phyloP scores from a whole-genome alignment of 1,139 yeast species.

The Saccharomyces hybrid region DNA sequence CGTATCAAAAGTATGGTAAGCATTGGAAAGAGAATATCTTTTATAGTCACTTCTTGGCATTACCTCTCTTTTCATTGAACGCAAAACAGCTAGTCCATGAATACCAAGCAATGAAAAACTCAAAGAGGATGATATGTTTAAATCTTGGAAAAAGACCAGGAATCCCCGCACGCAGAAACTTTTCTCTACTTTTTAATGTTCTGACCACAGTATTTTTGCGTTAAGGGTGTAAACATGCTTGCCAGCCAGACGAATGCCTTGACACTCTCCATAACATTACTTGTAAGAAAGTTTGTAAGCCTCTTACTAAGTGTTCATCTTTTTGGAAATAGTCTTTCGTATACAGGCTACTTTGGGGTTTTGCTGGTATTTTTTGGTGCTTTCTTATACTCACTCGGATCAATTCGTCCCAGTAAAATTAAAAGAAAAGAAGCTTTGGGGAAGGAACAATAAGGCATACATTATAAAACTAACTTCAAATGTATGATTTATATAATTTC shows the following conservation, averaged over 20 bases:
- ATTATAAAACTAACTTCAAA: not conserved
- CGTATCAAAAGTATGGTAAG: slow-evolving; percentile 44
- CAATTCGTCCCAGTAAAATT: not conserved
- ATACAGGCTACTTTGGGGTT: slow-evolving; percentile 41
- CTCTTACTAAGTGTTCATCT: slow-evolving; percentile 46
- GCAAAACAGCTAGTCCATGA: slow-evolving; percentile 20
- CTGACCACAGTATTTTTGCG: slow-evolving; percentile 60
- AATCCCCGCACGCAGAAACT: slow-evolving; percentile 7
- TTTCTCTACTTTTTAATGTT: slow-evolving; percentile 38
- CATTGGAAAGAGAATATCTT: slow-evolving; percentile 62
- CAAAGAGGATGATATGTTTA: slow-evolving; percentile 6
- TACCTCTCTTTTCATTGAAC: slow-evolving; percentile 47
- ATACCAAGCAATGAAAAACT: slow-evolving; percentile 11
- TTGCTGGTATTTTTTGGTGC: slow-evolving; percentile 49
- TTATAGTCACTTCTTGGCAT: slow-evolving; percentile 50
- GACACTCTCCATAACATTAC: slow-evolving; percentile 52
- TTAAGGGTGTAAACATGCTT: slow-evolving; percentile 57
- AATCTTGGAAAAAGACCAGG: slow-evolving; percentile 3
- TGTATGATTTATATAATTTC: not conserved
- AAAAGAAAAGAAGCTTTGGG: not conserved
- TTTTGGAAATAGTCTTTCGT: slow-evolving; percentile 41
- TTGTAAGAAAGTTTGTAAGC: slow-evolving; percentile 55
- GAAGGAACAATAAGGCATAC: not conserved
- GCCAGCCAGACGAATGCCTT: slow-evolving; percentile 53
- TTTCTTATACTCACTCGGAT: slow-evolving; percentile 34